phyloP scores from a whole-genome alignment of 139 green algal species.

The Tetraselmis chui region DNA sequence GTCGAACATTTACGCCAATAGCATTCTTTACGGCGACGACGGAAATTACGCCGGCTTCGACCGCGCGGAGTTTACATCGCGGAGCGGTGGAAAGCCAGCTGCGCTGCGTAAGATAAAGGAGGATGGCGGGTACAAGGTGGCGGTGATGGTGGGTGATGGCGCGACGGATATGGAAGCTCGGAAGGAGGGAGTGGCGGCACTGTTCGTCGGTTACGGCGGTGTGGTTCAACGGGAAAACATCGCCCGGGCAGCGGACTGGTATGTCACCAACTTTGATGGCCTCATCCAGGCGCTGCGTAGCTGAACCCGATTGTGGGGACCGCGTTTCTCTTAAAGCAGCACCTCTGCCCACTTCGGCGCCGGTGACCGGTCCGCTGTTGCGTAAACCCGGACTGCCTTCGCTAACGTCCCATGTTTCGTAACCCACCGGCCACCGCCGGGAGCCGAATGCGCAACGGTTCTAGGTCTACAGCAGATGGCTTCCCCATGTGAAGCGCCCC shows the following conservation, averaged over 20 bases:
- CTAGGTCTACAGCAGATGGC: too few relatives aligned
- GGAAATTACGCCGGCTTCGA: conserved; percentile 92
- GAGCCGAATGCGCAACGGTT: too few relatives aligned
- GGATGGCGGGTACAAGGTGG: conserved; percentile 32
- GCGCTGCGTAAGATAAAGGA: conserved; percentile 79
- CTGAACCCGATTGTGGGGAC: too few relatives aligned
- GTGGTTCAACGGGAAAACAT: conserved; percentile 71
- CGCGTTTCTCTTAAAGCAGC: too few relatives aligned
- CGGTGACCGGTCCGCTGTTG: too few relatives aligned
- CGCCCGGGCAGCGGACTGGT: conserved; percentile 86
- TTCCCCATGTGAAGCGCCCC: too few relatives aligned
- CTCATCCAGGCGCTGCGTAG: conserved; percentile 37
- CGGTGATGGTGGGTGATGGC: conserved; percentile 96
- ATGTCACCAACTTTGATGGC: conserved; percentile 53
- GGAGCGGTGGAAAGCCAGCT: conserved; percentile 82
- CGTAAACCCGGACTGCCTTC: too few relatives aligned
- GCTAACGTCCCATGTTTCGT: too few relatives aligned
- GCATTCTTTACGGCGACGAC: conserved; percentile 74
- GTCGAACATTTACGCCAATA: conserved; percentile 89
- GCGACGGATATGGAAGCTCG: conserved; percentile 92
- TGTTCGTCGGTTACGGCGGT: conserved; percentile 97
- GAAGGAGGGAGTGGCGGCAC: conserved; percentile 65
- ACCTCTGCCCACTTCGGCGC: too few relatives aligned
- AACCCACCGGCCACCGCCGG: too few relatives aligned
- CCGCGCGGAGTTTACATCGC: conserved; percentile 78